Evolutionary conservation across 148 eudicot species (phyloP).

Genomic region (Vaccinium corymbosum): DNA sequence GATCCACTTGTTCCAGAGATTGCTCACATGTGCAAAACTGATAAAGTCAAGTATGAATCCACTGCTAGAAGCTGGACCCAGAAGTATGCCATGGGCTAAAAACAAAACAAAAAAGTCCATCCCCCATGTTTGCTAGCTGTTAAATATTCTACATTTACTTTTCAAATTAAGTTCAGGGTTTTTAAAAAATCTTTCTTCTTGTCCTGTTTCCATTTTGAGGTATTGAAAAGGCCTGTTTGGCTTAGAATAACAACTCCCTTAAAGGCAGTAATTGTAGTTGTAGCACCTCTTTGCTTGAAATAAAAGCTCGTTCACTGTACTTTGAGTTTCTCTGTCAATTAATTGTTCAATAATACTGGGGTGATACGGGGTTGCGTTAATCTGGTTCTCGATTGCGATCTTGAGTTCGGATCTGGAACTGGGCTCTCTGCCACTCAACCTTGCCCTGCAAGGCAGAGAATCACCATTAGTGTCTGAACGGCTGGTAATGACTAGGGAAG

Average conservation of each 20-base stretch:
- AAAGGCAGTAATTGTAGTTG: slow-evolving; percentile 1
- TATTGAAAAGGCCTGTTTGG: not conserved
- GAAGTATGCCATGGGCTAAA: slow-evolving; percentile 50
- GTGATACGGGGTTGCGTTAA: not conserved
- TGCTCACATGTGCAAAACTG: slow-evolving; percentile 57
- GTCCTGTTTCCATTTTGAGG: not conserved
- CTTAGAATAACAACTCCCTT: not conserved
- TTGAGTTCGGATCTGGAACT: no score
- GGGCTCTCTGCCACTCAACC: no score
- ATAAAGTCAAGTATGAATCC: slow-evolving; percentile 42
- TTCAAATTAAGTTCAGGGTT: not conserved
- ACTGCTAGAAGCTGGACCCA: slow-evolving; percentile 67
- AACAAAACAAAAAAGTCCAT: not conserved
- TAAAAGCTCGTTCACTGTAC: not conserved
- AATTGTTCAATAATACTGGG: not conserved
- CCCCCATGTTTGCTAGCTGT: not conserved
- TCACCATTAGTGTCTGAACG: no score
- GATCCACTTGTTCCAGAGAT: slow-evolving; percentile 65
- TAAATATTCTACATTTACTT: not conserved
- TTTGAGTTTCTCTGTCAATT: not conserved
- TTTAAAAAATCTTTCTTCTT: not conserved
- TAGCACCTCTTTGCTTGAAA: slow-evolving; percentile 8
- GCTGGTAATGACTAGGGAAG: no score
- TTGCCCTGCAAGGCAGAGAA: no score
- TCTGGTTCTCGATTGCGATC: no score